A percentile compares a stretch with the other conserved stretches of the same genome.
phyloP scores from a whole-genome alignment of 129 eudicot species.

The Arctium minus region DNA sequence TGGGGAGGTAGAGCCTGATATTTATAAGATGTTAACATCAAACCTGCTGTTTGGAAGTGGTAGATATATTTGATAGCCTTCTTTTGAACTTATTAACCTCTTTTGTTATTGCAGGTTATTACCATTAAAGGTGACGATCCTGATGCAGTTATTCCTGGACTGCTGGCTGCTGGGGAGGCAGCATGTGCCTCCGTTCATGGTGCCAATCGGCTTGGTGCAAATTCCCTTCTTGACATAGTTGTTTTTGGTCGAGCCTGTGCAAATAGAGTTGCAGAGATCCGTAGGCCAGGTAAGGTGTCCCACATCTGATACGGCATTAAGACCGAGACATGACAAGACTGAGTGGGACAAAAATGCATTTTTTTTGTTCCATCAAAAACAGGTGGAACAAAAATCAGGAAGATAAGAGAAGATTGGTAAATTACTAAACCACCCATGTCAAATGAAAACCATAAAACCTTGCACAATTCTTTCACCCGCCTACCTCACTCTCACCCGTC shows the following conservation, averaged over 20 bases:
- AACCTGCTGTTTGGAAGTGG: neutral
- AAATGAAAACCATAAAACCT: neutral
- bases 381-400: neutral
- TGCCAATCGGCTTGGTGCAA: slow-evolving; percentile 95
- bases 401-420: neutral
- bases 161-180: slow-evolving; percentile 99
- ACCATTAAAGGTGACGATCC: slow-evolving; percentile 78
- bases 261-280: slow-evolving; percentile 85
- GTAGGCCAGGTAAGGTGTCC: slow-evolving; percentile 50
- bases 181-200: slow-evolving; percentile 99
- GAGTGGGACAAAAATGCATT: neutral
- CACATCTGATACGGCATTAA: neutral
- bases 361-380: neutral
- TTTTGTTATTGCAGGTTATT: slow-evolving; percentile 51
- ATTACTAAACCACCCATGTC: neutral
- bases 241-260: slow-evolving; percentile 99
- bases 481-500: neutral
- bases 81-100: neutral
- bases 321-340: neutral
- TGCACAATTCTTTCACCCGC: neutral
- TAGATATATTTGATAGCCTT: neutral
- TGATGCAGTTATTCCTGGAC: slow-evolving; percentile 87
- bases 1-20: slow-evolving; percentile 62
- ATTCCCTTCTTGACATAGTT: slow-evolving; percentile 94
- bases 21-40: slow-evolving; percentile 1